These are phyloP conservation scores for Medicago truncatula DNA, from an alignment of 306 rosid species.

Conservation along the genomic window DNA sequence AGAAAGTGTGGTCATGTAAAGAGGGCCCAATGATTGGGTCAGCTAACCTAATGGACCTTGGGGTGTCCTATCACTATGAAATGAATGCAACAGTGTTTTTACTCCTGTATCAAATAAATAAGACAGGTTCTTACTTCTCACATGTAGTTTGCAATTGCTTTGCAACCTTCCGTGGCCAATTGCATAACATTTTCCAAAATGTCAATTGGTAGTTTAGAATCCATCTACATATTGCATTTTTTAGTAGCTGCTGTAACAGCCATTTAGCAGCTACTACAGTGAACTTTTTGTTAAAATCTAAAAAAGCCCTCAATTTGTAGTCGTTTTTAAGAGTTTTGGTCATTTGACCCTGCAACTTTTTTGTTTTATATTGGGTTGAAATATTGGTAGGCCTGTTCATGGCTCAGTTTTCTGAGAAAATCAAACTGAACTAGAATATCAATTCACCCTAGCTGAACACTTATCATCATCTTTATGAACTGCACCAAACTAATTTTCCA, in stretches of 20 bases:
- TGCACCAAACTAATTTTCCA: too few species aligned
- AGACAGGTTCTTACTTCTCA: slow-evolving; percentile 59
- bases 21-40: not conserved
- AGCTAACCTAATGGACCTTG: not conserved
- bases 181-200: slow-evolving; percentile 80
- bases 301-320: not conserved
- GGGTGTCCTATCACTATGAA: not conserved
- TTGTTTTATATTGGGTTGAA: not conserved
- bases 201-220: slow-evolving; percentile 82
- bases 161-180: slow-evolving; percentile 89
- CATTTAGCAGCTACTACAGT: not conserved
- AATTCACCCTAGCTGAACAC: too few species aligned
- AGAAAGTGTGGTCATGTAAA: not conserved
- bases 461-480: too few species aligned
- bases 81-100: slow-evolving; percentile 21
- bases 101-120: not conserved
- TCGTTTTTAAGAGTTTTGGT: not conserved
- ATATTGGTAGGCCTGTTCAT: not conserved
- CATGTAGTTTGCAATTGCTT: slow-evolving; percentile 79
- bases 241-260: not conserved
- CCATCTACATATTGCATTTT: slow-evolving; percentile 65
- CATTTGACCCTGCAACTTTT: not conserved
- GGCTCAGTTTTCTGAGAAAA: too few species aligned
- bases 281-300: not conserved
- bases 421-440: too few species aligned